Evolutionary conservation across 2,329 filamentous ascomycete species (phyloP), one percentile per base, ranked within the genome.

Genomic region (Paramyrothecium sp.): DNA sequence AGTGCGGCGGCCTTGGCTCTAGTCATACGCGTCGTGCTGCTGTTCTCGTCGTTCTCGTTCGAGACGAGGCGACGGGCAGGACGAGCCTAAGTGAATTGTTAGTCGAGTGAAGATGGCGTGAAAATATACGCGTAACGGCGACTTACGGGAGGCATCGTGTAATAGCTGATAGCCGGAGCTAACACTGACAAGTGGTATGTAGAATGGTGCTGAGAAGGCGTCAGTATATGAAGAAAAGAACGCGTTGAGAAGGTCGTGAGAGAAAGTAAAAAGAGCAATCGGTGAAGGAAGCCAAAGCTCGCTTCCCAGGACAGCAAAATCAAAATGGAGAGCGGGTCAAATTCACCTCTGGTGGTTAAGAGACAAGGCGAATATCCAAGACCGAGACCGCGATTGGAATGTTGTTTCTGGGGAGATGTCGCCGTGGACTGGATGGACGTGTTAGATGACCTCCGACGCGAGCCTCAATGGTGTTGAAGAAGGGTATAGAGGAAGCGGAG

Each of bases 41-140:
- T 84, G 74, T 97, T 96, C 81, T 97, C 95, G 74, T 97, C 94
- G 73, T 97, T 97, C 81, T 97, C 93, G 75, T 96, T 95, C 64
- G 89, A 89, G 68, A 89, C 84, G 73, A 87, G 84, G 77, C 92
- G 84, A 76, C 89, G 86, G 69, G 87, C 81, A 72, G 85, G 80
- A 76, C 90, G 89, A 80, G 82, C 84, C 89, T 80, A 80, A 22
- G 55, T 7, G 34, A 33, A 30, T 41, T 30, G 11, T 54, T 64
- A 53, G 61, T 58, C 68, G 30, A 53, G 38, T 19, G 22, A 33
- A 49, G 16, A 7, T 5, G 49, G 33, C 11, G 44, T 23, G 22
- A 30, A 34, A 55, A 59, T 30, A 4, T 30, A 30, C 64, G 56
- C 60, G 65, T 64, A 54, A 23, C 21, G 52, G 30, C 23, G 52